phyloP scores from a whole-genome alignment of 495 filamentous ascomycete species.

The Annulohypoxylon moriforme region DNA sequence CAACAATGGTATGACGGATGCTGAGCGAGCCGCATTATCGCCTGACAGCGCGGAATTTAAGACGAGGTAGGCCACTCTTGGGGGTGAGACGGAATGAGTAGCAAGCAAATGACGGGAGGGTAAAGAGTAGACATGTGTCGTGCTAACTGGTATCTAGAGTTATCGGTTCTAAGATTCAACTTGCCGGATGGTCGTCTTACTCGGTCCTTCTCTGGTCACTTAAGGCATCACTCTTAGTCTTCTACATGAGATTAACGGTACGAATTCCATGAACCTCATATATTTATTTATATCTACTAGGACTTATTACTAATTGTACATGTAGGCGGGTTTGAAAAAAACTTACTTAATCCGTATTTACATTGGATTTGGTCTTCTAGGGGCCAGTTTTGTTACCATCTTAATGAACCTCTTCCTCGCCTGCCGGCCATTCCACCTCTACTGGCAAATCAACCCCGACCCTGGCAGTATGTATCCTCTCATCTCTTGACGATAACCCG shows the following conservation, averaged over 20 bases:
- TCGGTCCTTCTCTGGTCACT: slow-evolving; percentile 64
- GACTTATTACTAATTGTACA: slow-evolving; percentile 19
- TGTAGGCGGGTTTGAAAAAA: slow-evolving; percentile 52
- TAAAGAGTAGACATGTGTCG: background rate
- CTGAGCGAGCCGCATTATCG: slow-evolving; percentile 57
- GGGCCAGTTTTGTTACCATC: slow-evolving; percentile 61
- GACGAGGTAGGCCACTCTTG: slow-evolving; percentile 39
- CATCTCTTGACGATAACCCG: too few relatives aligned
- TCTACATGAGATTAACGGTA: slow-evolving; percentile 69
- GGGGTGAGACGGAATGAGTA: background rate
- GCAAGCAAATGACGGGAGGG: background rate
- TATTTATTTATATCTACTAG: background rate
- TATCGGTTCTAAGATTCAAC: slow-evolving; percentile 68
- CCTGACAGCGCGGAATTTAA: slow-evolving; percentile 61
- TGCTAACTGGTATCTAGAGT: slow-evolving; percentile 53
- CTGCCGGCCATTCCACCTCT: slow-evolving; percentile 61
- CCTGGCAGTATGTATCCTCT: slow-evolving; percentile 61
- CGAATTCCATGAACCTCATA: slow-evolving; percentile 30
- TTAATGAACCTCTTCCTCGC: slow-evolving; percentile 63
- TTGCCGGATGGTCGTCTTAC: slow-evolving; percentile 68
- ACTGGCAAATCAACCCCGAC: slow-evolving; percentile 66
- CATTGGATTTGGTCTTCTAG: slow-evolving; percentile 63
- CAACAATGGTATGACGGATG: slow-evolving; percentile 71
- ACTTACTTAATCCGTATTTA: slow-evolving; percentile 64
- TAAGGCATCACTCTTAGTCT: slow-evolving; percentile 67